These are phyloP conservation scores for Rhizopogon vesiculosus DNA, from an alignment of 768 basidiomycete species.

Conservation along the genomic window DNA sequence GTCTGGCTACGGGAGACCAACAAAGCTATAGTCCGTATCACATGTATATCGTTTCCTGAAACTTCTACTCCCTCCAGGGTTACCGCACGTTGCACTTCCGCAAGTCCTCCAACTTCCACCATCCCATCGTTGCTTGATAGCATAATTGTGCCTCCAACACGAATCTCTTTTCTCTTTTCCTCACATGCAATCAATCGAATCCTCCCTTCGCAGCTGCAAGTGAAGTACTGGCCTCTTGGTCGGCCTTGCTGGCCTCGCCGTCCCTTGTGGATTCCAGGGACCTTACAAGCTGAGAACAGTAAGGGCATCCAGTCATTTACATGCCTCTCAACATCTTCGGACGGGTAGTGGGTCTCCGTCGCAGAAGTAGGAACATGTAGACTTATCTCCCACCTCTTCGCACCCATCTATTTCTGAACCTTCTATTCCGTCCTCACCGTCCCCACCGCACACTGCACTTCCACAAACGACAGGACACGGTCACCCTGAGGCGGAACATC, in stretches of 20 bases:
- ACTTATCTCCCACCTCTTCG: conserved; percentile 53
- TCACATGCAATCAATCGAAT: too few relatives aligned
- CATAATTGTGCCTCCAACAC: too few relatives aligned
- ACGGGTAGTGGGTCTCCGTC: conserved; percentile 25
- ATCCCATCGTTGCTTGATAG: too few relatives aligned
- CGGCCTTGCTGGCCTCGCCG: conserved; percentile 23
- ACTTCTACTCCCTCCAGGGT: too few relatives aligned
- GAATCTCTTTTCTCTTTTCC: too few relatives aligned
- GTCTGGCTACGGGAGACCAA: too few relatives aligned
- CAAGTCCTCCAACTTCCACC: too few relatives aligned
- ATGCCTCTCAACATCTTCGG: conserved; percentile 3
- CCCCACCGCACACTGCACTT: conserved; percentile 18
- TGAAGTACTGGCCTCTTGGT: conserved; percentile 12
- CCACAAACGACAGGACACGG: conserved; percentile 6
- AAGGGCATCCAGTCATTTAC: conserved; percentile 19
- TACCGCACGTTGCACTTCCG: too few relatives aligned
- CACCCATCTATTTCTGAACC: conserved; percentile 74
- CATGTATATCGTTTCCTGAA: too few relatives aligned
- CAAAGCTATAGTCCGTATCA: too few relatives aligned
- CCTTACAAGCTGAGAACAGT: conserved; percentile 30
- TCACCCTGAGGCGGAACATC: conserved; percentile 15
- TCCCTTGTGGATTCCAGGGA: conserved; percentile 37
- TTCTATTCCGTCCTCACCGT: conserved; percentile 46
- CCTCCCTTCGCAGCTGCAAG: background rate
- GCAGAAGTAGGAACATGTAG: conserved; percentile 73